phyloP scores from a whole-genome alignment of 306 rosid genomes.

The Quillaja saponaria region DNA sequence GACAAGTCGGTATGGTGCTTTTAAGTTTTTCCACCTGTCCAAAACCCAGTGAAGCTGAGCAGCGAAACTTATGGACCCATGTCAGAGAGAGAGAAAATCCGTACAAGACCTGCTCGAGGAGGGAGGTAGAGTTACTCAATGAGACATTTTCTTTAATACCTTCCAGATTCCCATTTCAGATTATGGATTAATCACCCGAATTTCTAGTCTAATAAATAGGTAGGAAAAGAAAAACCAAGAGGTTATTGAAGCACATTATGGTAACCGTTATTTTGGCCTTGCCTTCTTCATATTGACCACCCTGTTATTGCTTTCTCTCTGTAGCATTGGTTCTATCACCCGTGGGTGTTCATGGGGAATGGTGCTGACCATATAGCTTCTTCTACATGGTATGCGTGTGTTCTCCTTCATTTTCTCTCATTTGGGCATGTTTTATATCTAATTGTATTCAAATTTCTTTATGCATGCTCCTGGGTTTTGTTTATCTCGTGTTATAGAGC shows the following conservation, averaged over 20 bases:
- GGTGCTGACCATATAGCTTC: slow-evolving; percentile 20
- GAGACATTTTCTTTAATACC: slow-evolving; percentile 15
- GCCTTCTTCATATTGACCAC: slow-evolving; percentile 3
- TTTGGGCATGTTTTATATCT: slow-evolving; percentile 18
- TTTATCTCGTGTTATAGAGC: neutral
- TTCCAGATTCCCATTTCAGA: slow-evolving; percentile 11
- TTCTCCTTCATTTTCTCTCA: slow-evolving; percentile 30
- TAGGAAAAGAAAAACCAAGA: neutral
- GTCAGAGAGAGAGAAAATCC: neutral
- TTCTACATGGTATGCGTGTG: slow-evolving; percentile 46
- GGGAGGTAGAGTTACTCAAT: neutral
- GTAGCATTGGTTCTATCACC: neutral
- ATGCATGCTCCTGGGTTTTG: slow-evolving; percentile 9
- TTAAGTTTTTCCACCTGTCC: slow-evolving; percentile 48
- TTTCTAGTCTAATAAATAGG: neutral
- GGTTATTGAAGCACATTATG: slow-evolving; percentile 7
- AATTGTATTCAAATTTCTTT: no score
- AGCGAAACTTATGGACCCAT: slow-evolving; percentile 33
- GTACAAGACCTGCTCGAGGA: neutral
- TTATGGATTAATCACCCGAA: slow-evolving; percentile 8
- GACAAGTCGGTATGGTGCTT: slow-evolving; percentile 47
- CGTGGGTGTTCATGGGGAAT: slow-evolving; percentile 44
- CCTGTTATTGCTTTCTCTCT: neutral
- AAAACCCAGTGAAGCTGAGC: slow-evolving; percentile 25
- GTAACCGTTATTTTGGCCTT: neutral